A percentile compares a stretch with the other conserved stretches of the same genome.
Evolutionary conservation across 2,329 filamentous ascomycete species (phyloP).

Genomic region (Diaporthe vaccinii): DNA sequence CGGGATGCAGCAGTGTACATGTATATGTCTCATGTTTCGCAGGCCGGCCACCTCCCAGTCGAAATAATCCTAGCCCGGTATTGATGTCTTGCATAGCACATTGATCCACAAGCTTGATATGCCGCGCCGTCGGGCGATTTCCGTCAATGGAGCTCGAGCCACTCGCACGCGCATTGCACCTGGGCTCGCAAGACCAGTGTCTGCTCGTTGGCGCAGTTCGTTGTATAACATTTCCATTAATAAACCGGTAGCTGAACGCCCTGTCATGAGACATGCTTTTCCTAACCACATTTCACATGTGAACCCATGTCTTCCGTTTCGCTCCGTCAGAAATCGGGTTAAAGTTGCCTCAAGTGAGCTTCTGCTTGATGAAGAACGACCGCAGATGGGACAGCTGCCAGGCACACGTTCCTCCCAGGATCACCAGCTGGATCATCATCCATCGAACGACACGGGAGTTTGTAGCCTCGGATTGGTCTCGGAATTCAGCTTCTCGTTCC

Average conservation of each 20-base stretch:
- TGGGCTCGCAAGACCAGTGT: background rate
- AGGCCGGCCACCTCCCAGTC: background rate
- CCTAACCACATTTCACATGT: conserved; percentile 10
- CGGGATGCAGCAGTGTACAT: background rate
- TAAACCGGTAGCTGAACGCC: conserved; percentile 31
- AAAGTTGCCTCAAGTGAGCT: conserved; percentile 78
- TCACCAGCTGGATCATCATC: conserved; percentile 89
- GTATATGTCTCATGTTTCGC: background rate
- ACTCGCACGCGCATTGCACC: background rate
- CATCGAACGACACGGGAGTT: conserved; percentile 93
- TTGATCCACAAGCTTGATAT: background rate
- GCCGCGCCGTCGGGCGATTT: background rate
- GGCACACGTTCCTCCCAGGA: conserved; percentile 89
- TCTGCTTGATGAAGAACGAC: conserved; percentile 99
- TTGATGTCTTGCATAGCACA: background rate
- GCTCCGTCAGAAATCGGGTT: conserved; percentile 31
- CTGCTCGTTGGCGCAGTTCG: background rate
- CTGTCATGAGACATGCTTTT: conserved; percentile 36
- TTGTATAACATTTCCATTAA: conserved; percentile 33
- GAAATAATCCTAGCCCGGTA: background rate
- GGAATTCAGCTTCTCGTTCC: conserved; percentile 98
- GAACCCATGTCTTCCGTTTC: conserved; percentile 30
- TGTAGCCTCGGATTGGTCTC: conserved; percentile 95
- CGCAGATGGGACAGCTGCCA: conserved; percentile 98
- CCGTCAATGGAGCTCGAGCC: background rate